These are phyloP conservation scores for Trichocomaceae sp. DNA, from an alignment of 2,329 filamentous ascomycete genomes.

Conservation along the genomic window DNA sequence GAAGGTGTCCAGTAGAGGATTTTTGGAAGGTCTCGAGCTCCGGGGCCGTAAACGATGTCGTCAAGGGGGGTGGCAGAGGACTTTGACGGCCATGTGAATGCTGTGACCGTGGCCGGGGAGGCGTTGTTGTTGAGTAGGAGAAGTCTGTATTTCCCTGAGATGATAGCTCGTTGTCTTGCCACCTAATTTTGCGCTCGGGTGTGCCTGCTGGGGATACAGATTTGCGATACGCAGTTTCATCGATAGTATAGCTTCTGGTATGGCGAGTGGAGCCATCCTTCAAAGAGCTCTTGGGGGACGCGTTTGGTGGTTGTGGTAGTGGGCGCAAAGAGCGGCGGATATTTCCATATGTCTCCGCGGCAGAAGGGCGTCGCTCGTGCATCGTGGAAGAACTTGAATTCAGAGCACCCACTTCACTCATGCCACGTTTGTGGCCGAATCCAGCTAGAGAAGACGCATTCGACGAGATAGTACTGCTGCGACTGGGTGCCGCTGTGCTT, in stretches of 20 bases:
- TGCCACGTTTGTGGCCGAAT: conserved; percentile 62
- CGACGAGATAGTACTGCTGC: conserved; percentile 66
- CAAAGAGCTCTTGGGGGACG: conserved; percentile 32
- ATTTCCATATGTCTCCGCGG: conserved; percentile 63
- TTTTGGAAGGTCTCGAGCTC: conserved; percentile 77
- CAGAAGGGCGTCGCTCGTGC: conserved; percentile 30
- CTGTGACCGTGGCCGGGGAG: conserved; percentile 24
- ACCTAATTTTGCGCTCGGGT: conserved; percentile 25
- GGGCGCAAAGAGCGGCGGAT: conserved; percentile 72
- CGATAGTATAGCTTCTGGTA: conserved; percentile 58
- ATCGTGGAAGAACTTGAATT: conserved; percentile 31
- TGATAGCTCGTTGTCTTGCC: conserved; percentile 26
- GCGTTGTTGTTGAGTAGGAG: conserved; percentile 17
- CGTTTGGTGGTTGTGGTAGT: conserved; percentile 59
- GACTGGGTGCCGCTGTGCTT: conserved; percentile 46
- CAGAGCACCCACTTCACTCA: conserved; percentile 63
- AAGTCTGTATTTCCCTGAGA: conserved; percentile 15
- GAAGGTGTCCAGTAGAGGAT: conserved; percentile 83
- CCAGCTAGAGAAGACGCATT: conserved; percentile 49
- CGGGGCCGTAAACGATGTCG: conserved; percentile 53
- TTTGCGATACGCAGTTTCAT: conserved; percentile 42
- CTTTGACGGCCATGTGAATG: conserved; percentile 27
- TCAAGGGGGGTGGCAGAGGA: conserved; percentile 26
- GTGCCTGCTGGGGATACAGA: conserved; percentile 26
- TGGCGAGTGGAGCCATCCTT: conserved; percentile 34